Evolutionary conservation across 106 monocot species (phyloP).

Genomic region (Dendrobium chrysotoxum): DNA sequence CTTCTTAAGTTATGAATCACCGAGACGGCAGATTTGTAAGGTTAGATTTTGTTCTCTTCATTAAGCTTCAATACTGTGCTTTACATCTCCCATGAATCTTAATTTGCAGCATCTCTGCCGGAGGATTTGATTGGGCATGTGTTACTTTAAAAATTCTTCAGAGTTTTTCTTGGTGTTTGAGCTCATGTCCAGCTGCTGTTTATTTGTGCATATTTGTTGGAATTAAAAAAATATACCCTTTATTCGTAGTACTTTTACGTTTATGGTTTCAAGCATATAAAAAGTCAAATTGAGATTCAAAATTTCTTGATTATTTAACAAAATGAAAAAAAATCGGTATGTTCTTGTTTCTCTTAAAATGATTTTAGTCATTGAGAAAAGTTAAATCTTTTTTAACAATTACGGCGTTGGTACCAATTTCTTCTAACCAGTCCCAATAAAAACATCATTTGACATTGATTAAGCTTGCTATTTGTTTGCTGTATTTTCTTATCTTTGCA

Average conservation of each 20-base stretch:
- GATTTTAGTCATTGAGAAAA: too few species aligned
- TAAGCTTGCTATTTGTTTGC: too few species aligned
- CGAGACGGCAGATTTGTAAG: slow-evolving; percentile 4
- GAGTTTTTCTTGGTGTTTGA: neutral
- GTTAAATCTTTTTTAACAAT: too few species aligned
- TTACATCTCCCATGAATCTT: neutral
- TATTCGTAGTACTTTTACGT: neutral
- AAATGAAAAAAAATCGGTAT: too few species aligned
- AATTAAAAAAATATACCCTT: neutral
- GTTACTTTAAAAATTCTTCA: too few species aligned
- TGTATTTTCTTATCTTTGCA: too few species aligned
- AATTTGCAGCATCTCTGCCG: neutral
- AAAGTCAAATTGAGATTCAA: too few species aligned
- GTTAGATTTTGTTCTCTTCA: neutral
- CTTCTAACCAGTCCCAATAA: too few species aligned
- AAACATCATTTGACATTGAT: too few species aligned
- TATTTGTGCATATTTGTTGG: neutral
- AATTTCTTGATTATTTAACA: too few species aligned
- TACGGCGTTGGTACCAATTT: too few species aligned
- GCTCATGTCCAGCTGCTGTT: neutral
- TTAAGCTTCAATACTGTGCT: neutral
- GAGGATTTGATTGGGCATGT: neutral
- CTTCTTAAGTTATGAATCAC: neutral
- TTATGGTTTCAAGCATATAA: neutral
- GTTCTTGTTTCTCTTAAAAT: too few species aligned